These are phyloP conservation scores for Corniculantispora saksenae DNA, from an alignment of 2,329 filamentous ascomycete species.

Conservation along the genomic window DNA sequence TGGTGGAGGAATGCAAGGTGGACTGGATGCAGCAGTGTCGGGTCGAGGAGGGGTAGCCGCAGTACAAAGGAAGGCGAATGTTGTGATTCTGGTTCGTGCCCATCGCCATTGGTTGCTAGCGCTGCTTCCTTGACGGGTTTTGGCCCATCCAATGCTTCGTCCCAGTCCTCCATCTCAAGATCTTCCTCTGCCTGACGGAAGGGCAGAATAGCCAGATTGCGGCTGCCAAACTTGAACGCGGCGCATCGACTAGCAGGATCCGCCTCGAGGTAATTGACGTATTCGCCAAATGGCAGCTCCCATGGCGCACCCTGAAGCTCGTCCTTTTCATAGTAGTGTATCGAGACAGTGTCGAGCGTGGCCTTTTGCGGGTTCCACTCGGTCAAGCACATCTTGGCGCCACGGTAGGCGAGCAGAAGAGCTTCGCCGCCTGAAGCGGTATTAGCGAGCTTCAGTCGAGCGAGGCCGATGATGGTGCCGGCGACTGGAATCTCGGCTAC, in stretches of 20 bases:
- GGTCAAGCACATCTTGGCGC: slow-evolving; percentile 89
- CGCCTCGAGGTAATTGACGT: slow-evolving; percentile 78
- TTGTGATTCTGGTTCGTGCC: slow-evolving; percentile 56
- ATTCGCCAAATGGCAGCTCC: slow-evolving; percentile 72
- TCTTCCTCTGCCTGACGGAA: slow-evolving; percentile 87
- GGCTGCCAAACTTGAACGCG: slow-evolving; percentile 85
- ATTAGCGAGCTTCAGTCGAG: slow-evolving; percentile 69
- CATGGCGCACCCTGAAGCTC: slow-evolving; percentile 82
- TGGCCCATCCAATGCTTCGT: slow-evolving; percentile 75
- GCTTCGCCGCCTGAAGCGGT: slow-evolving; percentile 81
- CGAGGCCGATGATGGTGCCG: slow-evolving; percentile 82
- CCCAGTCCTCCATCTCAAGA: slow-evolving; percentile 88
- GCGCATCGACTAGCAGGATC: slow-evolving; percentile 93
- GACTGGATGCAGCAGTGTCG: slow-evolving; percentile 81
- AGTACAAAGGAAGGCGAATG: slow-evolving; percentile 93
- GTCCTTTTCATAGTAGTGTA: slow-evolving; percentile 98
- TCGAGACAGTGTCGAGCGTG: slow-evolving; percentile 82
- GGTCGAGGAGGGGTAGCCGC: slow-evolving; percentile 84
- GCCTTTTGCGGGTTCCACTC: slow-evolving; percentile 88
- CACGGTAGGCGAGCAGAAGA: slow-evolving; percentile 79
- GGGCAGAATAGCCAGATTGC: slow-evolving; percentile 89
- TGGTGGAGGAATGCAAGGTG: slow-evolving; percentile 93
- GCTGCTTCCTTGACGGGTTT: slow-evolving; percentile 51
- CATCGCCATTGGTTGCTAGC: slow-evolving; percentile 37
- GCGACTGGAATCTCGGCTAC: slow-evolving; percentile 81